A percentile compares a stretch with the other conserved stretches of the same genome.
Conservation (phyloP, 2,329 filamentous ascomycete genomes). For the Chaetothyriales sp. region DNA sequence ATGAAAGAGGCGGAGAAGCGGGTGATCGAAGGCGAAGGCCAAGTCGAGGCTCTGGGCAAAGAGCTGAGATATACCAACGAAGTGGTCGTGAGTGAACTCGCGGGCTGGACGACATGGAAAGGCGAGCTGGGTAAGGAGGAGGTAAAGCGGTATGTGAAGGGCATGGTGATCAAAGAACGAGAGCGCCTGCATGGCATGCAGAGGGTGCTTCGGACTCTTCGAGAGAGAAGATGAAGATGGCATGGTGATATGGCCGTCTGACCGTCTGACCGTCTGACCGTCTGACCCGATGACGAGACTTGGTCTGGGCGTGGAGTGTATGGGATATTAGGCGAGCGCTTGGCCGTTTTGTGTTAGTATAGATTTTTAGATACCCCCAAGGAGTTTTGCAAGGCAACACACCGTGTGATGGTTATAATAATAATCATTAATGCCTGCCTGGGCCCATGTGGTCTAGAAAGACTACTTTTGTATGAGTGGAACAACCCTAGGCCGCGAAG, state of each 20-base stretch:
- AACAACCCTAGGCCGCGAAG: too few relatives aligned
- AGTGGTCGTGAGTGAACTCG: conserved; percentile 79
- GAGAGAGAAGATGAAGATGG: not conserved
- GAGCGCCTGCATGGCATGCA: conserved; percentile 67
- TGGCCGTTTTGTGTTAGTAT: too few relatives aligned
- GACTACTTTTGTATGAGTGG: too few relatives aligned
- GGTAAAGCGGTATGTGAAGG: conserved; percentile 60
- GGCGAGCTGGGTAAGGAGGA: conserved; percentile 62
- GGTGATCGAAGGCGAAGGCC: conserved; percentile 53
- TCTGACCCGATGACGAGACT: too few relatives aligned
- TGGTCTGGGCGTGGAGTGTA: not conserved
- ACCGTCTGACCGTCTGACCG: too few relatives aligned
- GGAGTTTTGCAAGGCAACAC: too few relatives aligned
- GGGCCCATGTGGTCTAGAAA: too few relatives aligned
- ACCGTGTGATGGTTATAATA: too few relatives aligned
- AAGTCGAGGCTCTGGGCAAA: conserved; percentile 59
- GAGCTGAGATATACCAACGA: conserved; percentile 88
- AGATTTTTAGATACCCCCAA: too few relatives aligned
- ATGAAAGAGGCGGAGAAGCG: conserved; percentile 76
- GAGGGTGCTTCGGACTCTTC: conserved; percentile 39
- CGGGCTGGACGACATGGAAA: conserved; percentile 85
- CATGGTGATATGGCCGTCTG: not conserved
- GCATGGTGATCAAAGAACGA: conserved; percentile 67
- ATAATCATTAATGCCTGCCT: too few relatives aligned
- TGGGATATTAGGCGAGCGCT: not conserved